Base-by-base conservation (phyloP, 192 early-diverging fungal species). In the Rhizoclosmatium sp. region DNA sequence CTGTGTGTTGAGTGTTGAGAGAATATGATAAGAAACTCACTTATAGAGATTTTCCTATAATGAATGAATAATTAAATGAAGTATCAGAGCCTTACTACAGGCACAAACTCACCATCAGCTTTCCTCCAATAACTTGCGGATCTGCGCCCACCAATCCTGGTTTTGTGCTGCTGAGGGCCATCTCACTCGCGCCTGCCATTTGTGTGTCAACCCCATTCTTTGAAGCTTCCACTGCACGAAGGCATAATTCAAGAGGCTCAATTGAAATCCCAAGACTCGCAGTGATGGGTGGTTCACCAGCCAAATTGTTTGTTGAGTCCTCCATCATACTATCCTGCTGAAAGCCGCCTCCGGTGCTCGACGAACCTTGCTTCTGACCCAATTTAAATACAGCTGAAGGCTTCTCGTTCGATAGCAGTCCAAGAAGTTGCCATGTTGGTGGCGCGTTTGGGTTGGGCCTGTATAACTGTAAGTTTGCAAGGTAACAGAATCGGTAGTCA, bases 241-340 rank as follows among this genome's bases (percentile, higher is more conserved):
- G 90, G 81, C 14, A 99, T 1, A 83, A 78, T 59, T 90, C 86
- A 5, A 95, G 80, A 1, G 96, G 94, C 76, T 99, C 97, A 14
- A 99, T 96, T 0, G 94, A 95, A 54, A 99, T 98, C 3, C 97
- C 97, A 21, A 99, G 84, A 44, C 92, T 91, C 4, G 93, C 93
- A 59, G 86, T 84, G 23, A 85, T 78, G 69, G 77, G 80, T 12
- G 67, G 56, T 31, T 59, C 82, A 48, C 44, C 67, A 49, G 47
- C 79, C 39, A 75, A 75, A 69, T 71, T 69, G 31, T 62, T 31
- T 39, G 68, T 79, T 16, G 71, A 79, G 40, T 79, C 79, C 16
- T 61, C 78, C 76, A 81, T 86, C 66, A 78, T 78, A 4, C 41
- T 56, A 66, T 68, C 81, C 4, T 54, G 68, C 31, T 78, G 59